Conservation (phyloP, 768 basidiomycete genomes). For the Leccinum boreale region DNA sequence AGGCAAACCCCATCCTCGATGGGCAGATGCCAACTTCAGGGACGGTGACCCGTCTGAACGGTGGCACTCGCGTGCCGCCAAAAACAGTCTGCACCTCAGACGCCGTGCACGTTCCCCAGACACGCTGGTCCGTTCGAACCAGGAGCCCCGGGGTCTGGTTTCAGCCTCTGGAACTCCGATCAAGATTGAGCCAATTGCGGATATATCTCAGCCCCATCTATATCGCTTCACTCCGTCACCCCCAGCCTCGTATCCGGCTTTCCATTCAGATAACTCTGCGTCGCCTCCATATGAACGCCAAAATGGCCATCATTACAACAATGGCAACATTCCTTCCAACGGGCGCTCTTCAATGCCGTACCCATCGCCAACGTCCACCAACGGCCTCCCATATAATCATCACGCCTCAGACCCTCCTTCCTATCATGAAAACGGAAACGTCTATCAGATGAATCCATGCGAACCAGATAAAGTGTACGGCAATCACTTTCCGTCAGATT, state of each 20-base stretch:
- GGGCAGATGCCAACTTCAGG: conserved; percentile 77
- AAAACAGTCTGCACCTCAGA: conserved; percentile 51
- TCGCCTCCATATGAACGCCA: conserved; percentile 36
- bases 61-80: conserved; percentile 81
- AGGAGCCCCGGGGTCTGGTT: conserved; percentile 38
- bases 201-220: conserved; percentile 47
- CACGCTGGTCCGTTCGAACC: conserved; percentile 30
- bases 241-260: conserved; percentile 51
- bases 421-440: conserved; percentile 34
- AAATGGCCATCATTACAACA: conserved; percentile 32
- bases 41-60: conserved; percentile 81
- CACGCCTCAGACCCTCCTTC: conserved; percentile 32
- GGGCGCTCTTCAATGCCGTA: conserved; percentile 33
- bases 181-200: conserved; percentile 61
- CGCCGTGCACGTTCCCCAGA: conserved; percentile 37
- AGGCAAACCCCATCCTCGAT: conserved; percentile 87
- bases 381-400: conserved; percentile 32
- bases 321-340: conserved; percentile 28
- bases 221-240: conserved; percentile 72
- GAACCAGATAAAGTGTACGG: conserved; percentile 34
- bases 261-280: conserved; percentile 42
- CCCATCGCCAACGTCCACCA: conserved; percentile 33
- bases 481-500: conserved; percentile 30
- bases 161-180: conserved; percentile 56
- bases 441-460: conserved; percentile 35